Evolutionary conservation across 2,329 filamentous ascomycete genomes (phyloP).

Genomic region (Pseudocercospora eumusae): DNA sequence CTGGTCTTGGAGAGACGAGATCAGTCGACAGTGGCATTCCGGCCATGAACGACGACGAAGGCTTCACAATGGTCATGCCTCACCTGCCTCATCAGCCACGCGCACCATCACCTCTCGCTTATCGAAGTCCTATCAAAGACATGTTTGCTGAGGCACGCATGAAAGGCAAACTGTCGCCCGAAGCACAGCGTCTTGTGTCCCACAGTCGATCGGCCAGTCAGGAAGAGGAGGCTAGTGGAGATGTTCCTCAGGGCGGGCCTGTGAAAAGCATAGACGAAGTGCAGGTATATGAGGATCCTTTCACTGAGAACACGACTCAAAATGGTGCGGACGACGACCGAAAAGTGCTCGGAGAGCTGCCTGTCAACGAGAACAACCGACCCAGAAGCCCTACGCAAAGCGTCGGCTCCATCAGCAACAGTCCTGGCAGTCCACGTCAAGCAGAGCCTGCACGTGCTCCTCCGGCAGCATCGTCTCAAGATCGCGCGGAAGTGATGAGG

Average conservation of each 20-base stretch:
- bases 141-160: conserved; percentile 40
- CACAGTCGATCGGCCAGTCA: conserved; percentile 10
- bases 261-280: conserved; percentile 45
- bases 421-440: conserved; percentile 36
- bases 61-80: conserved; percentile 55
- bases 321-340: conserved; percentile 35
- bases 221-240: conserved; percentile 7
- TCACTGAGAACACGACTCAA: conserved; percentile 43
- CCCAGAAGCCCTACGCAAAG: conserved; percentile 36
- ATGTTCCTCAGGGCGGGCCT: conserved; percentile 26
- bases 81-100: conserved; percentile 35
- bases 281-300: conserved; percentile 57
- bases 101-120: conserved; percentile 34
- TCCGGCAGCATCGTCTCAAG: conserved; percentile 37
- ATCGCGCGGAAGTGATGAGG: conserved; percentile 46
- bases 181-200: conserved; percentile 21
- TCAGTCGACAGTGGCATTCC: conserved; percentile 45
- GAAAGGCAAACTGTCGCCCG: conserved; percentile 29
- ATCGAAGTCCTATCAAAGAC: conserved; percentile 37
- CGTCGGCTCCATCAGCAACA: conserved; percentile 31
- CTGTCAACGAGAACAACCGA: conserved; percentile 50
- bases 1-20: conserved; percentile 43
- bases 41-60: conserved; percentile 45
- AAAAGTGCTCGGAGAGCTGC: conserved; percentile 54
- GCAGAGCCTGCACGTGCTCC: conserved; percentile 24